Evolutionary conservation across 1,139 yeast genomes (phyloP), one percentile per base, ranked within the genome.

Genomic region (Saccharomyces uvarum): DNA sequence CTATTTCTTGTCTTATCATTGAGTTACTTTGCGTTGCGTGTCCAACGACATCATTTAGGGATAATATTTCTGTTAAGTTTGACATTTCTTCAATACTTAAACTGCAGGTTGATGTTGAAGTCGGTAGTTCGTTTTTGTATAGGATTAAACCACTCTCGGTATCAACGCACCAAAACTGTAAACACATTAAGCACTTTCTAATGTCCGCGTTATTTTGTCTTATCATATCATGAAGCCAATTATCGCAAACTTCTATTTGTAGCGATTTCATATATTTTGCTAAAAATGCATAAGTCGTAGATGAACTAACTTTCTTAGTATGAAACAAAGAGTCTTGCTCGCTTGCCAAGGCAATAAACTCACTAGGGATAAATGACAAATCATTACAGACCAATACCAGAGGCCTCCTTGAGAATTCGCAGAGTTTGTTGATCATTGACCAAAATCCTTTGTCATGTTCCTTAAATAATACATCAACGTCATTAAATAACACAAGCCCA

Each of bases 381-480:
- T 83, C 84, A 14, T 77, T 76, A 63, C 96, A 89, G 0, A 96
- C 88, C 28, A 93, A 65, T 1, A 91, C 78, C 0, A 93, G 79
- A 0, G 99, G 98, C 51, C 97, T 74, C 61, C 91, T 77, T 0
- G 95, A 81, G 31, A 81, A 79, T 46, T 78, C 75, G 42, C 89
- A 71, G 14, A 89, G 76, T 56, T 82, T 84, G 51, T 79, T 81
- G 2, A 90, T 78, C 1, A 85, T 84, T 1, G 76, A 67, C 97
- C 98, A 93, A 65, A 93, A 91, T 0, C 83, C 82, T 59, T 78
- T 80, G 61, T 90, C 97, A 38, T 75, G 76, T 51, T 83, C 87
- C 56, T 86, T 93, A 63, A 86, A 89, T 29, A 91, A 69, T 13
- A 88, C 75, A 68, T 93, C 97, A 28, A 88, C 91, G 62, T 93